These are phyloP conservation scores for Pyricularia sp. DNA, from an alignment of 2,329 filamentous ascomycete genomes.

Conservation along the genomic window DNA sequence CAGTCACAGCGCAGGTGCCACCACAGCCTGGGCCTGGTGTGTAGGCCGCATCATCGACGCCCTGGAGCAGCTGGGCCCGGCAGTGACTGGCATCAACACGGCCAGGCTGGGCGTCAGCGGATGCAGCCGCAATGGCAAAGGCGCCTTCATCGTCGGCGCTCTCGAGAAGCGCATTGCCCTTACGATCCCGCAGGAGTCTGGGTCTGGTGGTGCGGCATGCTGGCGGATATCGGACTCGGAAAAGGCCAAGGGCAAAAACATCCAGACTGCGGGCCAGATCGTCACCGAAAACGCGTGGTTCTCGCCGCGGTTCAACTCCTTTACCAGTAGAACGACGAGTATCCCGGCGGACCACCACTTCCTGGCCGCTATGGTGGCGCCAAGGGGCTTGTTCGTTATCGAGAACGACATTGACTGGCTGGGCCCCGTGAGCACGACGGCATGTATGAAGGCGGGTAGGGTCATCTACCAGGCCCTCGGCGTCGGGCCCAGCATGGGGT, in stretches of 20 bases:
- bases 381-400: slow-evolving; percentile 40
- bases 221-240: slow-evolving; percentile 42
- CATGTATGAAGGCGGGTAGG: slow-evolving; percentile 41
- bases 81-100: slow-evolving; percentile 32
- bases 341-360: slow-evolving; percentile 46
- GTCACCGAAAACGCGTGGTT: slow-evolving; percentile 53
- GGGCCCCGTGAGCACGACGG: slow-evolving; percentile 40
- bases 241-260: slow-evolving; percentile 39
- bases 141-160: slow-evolving; percentile 47
- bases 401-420: slow-evolving; percentile 49
- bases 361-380: slow-evolving; percentile 42
- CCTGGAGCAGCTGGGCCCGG: slow-evolving; percentile 34
- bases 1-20: slow-evolving; percentile 40
- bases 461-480: slow-evolving; percentile 41
- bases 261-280: slow-evolving; percentile 47
- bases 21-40: slow-evolving; percentile 51
- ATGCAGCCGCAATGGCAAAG: slow-evolving; percentile 53
- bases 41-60: slow-evolving; percentile 48
- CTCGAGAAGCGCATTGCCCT: slow-evolving; percentile 45
- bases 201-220: slow-evolving; percentile 47
- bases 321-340: slow-evolving; percentile 30
- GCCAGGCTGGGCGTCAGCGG: slow-evolving; percentile 43
- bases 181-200: slow-evolving; percentile 50
- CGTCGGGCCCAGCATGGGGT: slow-evolving; percentile 40
- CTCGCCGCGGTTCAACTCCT: slow-evolving; percentile 39